Percentiles rank a stretch among this genome's conserved stretches.
Evolutionary conservation across 2,329 filamentous ascomycete species (phyloP).

Genomic region (Diaporthe batatas): DNA sequence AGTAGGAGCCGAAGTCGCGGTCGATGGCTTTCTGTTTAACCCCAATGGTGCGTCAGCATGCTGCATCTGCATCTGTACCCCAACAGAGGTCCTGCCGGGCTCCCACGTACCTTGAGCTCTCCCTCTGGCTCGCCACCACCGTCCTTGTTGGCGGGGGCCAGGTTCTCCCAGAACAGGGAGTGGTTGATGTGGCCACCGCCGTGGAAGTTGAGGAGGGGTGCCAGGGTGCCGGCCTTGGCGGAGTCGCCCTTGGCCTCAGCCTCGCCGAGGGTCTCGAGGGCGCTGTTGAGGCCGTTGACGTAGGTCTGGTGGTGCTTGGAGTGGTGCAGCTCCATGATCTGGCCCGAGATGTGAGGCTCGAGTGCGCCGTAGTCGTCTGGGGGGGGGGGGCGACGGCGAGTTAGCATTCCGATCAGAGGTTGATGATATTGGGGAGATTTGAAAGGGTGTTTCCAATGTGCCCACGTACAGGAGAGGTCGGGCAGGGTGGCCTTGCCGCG

Average conservation of each 20-base stretch:
- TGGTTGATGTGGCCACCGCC: conserved; percentile 95
- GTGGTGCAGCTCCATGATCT: conserved; percentile 88
- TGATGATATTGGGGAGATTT: not conserved
- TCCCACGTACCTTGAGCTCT: conserved; percentile 67
- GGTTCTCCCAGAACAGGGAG: conserved; percentile 91
- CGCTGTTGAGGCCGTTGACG: conserved; percentile 80
- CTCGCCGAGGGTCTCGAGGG: conserved; percentile 70
- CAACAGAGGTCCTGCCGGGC: not conserved
- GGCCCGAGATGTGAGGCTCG: conserved; percentile 81
- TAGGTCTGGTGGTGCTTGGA: conserved; percentile 85
- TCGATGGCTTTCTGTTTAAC: conserved; percentile 68
- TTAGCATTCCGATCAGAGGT: conserved; percentile 7
- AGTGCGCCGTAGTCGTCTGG: conserved; percentile 96
- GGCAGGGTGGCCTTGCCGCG: conserved; percentile 94
- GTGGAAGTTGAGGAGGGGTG: conserved; percentile 81
- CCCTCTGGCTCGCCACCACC: conserved; percentile 72
- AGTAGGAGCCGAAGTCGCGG: conserved; percentile 76
- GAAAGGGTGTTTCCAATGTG: fast-evolving
- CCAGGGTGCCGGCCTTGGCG: conserved; percentile 63
- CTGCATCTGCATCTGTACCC: not conserved
- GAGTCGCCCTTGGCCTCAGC: conserved; percentile 74
- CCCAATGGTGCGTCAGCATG: not conserved
- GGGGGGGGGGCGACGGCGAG: not conserved
- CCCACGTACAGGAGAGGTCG: conserved; percentile 75
- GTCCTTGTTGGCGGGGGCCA: conserved; percentile 75